Evolutionary conservation across 2,329 filamentous ascomycete species (phyloP).

Genomic region (Lachnellula cervina): DNA sequence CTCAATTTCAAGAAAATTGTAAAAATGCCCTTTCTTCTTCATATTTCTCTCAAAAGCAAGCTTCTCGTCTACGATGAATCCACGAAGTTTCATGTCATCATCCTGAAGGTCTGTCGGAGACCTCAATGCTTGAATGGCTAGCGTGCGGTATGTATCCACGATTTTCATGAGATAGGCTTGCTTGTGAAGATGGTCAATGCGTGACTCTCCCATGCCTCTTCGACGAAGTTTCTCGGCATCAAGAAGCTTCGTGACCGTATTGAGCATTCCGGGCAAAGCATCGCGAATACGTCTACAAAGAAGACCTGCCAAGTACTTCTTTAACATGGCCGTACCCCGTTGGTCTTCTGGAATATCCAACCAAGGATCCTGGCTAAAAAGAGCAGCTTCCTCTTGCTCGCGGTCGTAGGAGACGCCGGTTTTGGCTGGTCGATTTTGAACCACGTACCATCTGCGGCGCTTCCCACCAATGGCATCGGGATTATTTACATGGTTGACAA

Average conservation of each 20-base stretch:
- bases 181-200: conserved; percentile 22
- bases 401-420: conserved; percentile 28
- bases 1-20: conserved; percentile 26
- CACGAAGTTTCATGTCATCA: conserved; percentile 25
- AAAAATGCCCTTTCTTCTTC: conserved; percentile 23
- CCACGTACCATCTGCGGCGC: conserved; percentile 34
- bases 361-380: conserved; percentile 32
- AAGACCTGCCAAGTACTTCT: conserved; percentile 28
- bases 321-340: conserved; percentile 30
- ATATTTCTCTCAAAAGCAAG: conserved; percentile 29
- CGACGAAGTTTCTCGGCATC: conserved; percentile 4
- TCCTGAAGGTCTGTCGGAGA: conserved; percentile 23
- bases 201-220: conserved; percentile 25
- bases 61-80: conserved; percentile 14
- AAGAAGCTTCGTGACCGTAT: conserved; percentile 22
- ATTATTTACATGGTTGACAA: conserved; percentile 10
- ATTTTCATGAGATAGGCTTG: conserved; percentile 26
- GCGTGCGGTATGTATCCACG: conserved; percentile 22
- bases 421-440: conserved; percentile 31
- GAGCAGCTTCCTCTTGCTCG: conserved; percentile 23
- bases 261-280: conserved; percentile 25
- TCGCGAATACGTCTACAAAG: conserved; percentile 24
- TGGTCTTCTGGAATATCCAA: conserved; percentile 19
- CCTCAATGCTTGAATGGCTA: conserved; percentile 19
- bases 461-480: conserved; percentile 15